Evolutionary conservation across 257 asterid genomes (phyloP), one percentile per base, ranked within the genome.

Genomic region (Prunella vulgaris): DNA sequence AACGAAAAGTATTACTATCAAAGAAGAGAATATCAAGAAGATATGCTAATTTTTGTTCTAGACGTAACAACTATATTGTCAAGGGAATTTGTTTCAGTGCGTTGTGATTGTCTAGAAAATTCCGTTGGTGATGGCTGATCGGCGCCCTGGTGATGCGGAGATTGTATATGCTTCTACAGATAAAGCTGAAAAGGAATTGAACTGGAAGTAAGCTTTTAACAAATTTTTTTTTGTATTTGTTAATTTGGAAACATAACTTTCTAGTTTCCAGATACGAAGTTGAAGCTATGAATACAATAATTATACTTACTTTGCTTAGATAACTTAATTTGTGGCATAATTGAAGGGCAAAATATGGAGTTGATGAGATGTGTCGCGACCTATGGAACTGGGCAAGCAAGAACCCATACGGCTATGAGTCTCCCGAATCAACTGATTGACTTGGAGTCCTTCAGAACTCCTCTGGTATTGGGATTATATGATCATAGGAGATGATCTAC

Each of bases 91-190:
- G 8, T 28, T 28, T 51, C 40, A n/a, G 14, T 32, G 25, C 28
- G 42, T 40, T 52, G 17, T 21, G 10, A 28, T 12, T 54, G 7
- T 62, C 1, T 37, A 92, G 97, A 85, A 89, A 85, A 87, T 88
- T 69, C 96, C 93, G 2, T 60, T 89, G 85, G 86, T 87, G 70
- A 83, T 69, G 80, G 87, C 91, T 44, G 87, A 68, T 58, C 86
- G 97, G 64, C 88, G 96, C 24, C 85, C 97, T 56, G 97, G 97
- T 54, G 97, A 91, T 84, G 96, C 95, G n/a, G 96, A 87, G 87
- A 58, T 72, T 2, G 88, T 91, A 14, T 91, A 84, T 25, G 95
- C 93, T 60, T 78, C 89, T 67, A 91, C 95, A 0, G 80, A 84
- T 27, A 87, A 81, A 72, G 97, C 97, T 22, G 95, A 83, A 78